Conservation (phyloP, 257 asterid species). For the Haberlea rhodopensis region DNA sequence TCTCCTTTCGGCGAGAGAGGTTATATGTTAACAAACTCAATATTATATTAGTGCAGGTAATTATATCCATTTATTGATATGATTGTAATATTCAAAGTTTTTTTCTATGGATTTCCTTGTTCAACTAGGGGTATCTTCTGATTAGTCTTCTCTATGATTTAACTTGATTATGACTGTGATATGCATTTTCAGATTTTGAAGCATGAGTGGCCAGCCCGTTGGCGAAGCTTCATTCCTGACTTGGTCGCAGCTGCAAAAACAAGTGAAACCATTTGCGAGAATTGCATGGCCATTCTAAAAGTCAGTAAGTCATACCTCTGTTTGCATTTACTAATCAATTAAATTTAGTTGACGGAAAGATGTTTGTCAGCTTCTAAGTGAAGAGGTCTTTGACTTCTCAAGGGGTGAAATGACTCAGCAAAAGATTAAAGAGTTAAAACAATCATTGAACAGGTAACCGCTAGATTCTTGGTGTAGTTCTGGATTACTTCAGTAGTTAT, state of each 20-base stretch:
- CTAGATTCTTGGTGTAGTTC: slow-evolving; percentile 3
- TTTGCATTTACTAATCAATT: slow-evolving; percentile 6
- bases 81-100: slow-evolving; percentile 1
- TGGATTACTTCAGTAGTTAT: background rate
- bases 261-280: slow-evolving; percentile 97
- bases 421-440: slow-evolving; percentile 93
- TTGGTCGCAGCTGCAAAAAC: slow-evolving; percentile 95
- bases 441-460: slow-evolving; percentile 80
- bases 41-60: slow-evolving; percentile 92
- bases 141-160: slow-evolving; percentile 1
- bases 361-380: slow-evolving; percentile 85
- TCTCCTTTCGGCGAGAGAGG: slow-evolving; percentile 83
- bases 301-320: slow-evolving; percentile 33
- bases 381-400: slow-evolving; percentile 98
- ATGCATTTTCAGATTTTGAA: slow-evolving; percentile 67
- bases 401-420: slow-evolving; percentile 99
- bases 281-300: slow-evolving; percentile 96
- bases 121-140: slow-evolving; percentile 12
- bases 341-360: slow-evolving; percentile 19
- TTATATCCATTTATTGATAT: slow-evolving; percentile 10
- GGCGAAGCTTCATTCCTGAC: slow-evolving; percentile 95
- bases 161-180: slow-evolving; percentile 13
- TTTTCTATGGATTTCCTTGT: slow-evolving; percentile 13
- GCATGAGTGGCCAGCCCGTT: slow-evolving; percentile 98
- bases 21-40: slow-evolving; percentile 88